Base-by-base conservation (phyloP, 306 rosid species). In the Mimosa bimucronata region DNA sequence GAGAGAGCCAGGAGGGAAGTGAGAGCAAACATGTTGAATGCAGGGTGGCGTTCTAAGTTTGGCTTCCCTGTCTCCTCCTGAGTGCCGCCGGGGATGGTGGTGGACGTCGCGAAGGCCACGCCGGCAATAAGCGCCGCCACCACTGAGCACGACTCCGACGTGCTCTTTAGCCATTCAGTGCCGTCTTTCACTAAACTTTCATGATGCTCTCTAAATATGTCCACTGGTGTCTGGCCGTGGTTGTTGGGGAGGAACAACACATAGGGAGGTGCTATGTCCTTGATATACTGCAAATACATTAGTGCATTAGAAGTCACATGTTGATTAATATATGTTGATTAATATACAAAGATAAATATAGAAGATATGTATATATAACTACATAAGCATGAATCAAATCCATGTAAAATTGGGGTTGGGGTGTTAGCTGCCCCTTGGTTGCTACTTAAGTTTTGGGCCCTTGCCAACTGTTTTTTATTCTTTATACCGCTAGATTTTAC, bases 1-100 rank as follows among this genome's bases (percentile, higher is more conserved):
- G 88, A 86, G 1, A 90, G 91, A 0, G 90, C 88, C 7, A 84
- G 1, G 2, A 92, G 77, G 0, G 97, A 90, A 0, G 83, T 6
- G 1, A 87, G 40, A 11, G 84, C 86, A 9, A 93, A 90, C 10
- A 57, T 3, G 13, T 86, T 53, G 46, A 90, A 89, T 1, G 78
- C 81, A 0, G 81, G 80, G 5, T 6, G 40, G 34, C 76, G 73
- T 66, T 64, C 85, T 13, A 89, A 77, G 18, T 40, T 10, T 4
- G 89, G 89, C 11, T 6, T 75, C 15, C 89, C 91, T 6, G 58
- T 68, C 0, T 58, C 26, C 0, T 64, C 64, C 1, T 68, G 15
- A 23, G 34, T 45, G 3, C 88, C 92, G 2, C 92, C 89, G 0
- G 92, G 94, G 21, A 84, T 55, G 6, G 68, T 3, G 74, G 77